Evolutionary conservation across 805 yeast genomes (phyloP), one percentile per base, ranked within the genome.

Genomic region (Nakazawaea sp.): DNA sequence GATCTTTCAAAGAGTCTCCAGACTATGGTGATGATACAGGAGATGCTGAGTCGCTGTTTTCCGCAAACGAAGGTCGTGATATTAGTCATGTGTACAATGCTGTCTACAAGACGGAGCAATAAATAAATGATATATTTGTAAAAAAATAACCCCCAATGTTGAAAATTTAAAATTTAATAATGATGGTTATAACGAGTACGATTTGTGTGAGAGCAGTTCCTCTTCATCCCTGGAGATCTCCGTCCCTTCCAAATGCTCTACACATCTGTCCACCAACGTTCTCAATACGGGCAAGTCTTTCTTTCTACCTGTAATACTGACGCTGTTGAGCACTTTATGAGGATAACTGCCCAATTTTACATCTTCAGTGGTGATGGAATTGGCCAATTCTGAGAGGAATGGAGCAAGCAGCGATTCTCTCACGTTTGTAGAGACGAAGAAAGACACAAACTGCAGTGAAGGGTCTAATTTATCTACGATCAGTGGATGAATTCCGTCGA

Each of bases 331-430:
- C 1, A 72, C 67, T 57, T 75, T 68, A 55, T 87, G 96, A 1
- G 96, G 96, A 52, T 87, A 87, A 24, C 89, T 79, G 3, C 96
- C 96, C 33, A 87, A 67, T 51, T 86, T 87, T 35, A 86, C 66
- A 44, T 62, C 58, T 4, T 38, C 44, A 7, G 33, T 38, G 4
- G 50, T 48, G 16, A 64, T 63, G 30, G 56, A 55, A 2, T 51
- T 50, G 46, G 84, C 92, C 20, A 82, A 53, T 2, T 59, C 50
- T 2, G 71, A 50, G 43, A 86, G 61, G 36, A 63, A 73, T 3
- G 83, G 78, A 0, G 95, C 92, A 49, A 87, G 69, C 37, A 65
- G 73, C 5, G 83, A 72, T 51, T 87, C 96, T 2, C 72, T 56
- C 10, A 71, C 50, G 2, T 54, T 48, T 0, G 95, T 86, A 40